Evolutionary conservation across 2,329 filamentous ascomycete genomes (phyloP).

Genomic region (Alternaria novae-zelandiae): DNA sequence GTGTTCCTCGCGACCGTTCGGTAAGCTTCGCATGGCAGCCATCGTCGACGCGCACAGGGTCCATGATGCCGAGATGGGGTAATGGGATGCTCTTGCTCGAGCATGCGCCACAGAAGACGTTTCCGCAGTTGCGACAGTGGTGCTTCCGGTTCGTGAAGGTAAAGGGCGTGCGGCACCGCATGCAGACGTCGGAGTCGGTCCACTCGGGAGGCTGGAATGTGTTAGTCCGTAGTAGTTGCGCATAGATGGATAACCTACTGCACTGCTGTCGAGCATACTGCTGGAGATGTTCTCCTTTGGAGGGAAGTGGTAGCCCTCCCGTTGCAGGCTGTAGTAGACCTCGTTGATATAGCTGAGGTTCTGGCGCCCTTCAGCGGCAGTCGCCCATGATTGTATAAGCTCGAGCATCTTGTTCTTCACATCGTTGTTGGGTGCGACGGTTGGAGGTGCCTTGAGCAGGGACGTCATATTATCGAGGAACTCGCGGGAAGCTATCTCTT

Average conservation of each 20-base stretch:
- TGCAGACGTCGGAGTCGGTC: slow-evolving; percentile 97
- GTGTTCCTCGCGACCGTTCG: slow-evolving; percentile 65
- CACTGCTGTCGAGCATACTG: slow-evolving; percentile 97
- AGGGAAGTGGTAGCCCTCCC: slow-evolving; percentile 87
- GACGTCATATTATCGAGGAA: slow-evolving; percentile 98
- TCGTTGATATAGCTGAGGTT: slow-evolving; percentile 87
- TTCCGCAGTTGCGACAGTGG: slow-evolving; percentile 96
- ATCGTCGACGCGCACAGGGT: slow-evolving; percentile 92
- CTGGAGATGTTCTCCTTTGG: slow-evolving; percentile 86
- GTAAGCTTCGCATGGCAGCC: slow-evolving; percentile 91
- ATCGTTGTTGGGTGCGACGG: slow-evolving; percentile 77
- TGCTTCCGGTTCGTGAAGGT: slow-evolving; percentile 99
- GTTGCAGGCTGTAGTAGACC: slow-evolving; percentile 81
- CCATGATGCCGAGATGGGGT: slow-evolving; percentile 89
- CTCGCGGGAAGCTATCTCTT: slow-evolving; percentile 93
- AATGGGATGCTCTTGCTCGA: slow-evolving; percentile 87
- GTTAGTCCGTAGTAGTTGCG: background rate
- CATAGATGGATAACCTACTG: slow-evolving; percentile 63
- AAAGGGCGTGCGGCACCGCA: slow-evolving; percentile 94
- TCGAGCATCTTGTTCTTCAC: slow-evolving; percentile 92
- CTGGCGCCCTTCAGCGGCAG: slow-evolving; percentile 82
- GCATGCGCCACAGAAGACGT: slow-evolving; percentile 95
- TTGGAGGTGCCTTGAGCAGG: slow-evolving; percentile 79
- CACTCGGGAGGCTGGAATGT: slow-evolving; percentile 82
- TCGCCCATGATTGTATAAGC: slow-evolving; percentile 91